Evolutionary conservation across 1,284 basidiomycete species (phyloP).

Genomic region (Grifola frondosa): DNA sequence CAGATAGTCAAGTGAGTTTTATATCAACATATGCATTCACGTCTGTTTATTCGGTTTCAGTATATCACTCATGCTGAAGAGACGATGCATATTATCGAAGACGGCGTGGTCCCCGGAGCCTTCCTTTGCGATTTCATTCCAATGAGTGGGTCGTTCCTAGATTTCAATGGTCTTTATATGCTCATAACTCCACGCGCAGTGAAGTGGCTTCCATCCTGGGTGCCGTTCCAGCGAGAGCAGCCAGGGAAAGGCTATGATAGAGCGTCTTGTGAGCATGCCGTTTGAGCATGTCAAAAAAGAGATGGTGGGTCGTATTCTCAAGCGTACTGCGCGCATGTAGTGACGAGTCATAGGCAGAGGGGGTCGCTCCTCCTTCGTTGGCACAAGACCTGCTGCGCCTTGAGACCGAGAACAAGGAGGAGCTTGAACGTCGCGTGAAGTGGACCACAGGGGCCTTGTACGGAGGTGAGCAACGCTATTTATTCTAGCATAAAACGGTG

Average conservation of each 20-base stretch:
- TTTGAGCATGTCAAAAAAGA: conserved; percentile 30
- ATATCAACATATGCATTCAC: no score
- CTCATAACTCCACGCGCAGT: conserved; percentile 28
- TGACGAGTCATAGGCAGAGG: conserved; percentile 8
- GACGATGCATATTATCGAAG: conserved; percentile 21
- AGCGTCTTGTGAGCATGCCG: conserved; percentile 24
- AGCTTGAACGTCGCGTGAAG: conserved; percentile 17
- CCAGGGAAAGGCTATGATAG: conserved; percentile 19
- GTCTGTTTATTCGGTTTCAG: conserved; percentile 1
- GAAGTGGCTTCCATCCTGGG: conserved; percentile 35
- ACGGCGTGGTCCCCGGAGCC: conserved; percentile 29
- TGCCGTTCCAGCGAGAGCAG: conserved; percentile 33
- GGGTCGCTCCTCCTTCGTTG: conserved; percentile 16
- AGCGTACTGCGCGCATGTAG: not conserved
- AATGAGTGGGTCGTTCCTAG: conserved; percentile 25
- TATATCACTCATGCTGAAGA: conserved; percentile 26
- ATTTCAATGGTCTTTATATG: no score
- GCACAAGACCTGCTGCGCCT: conserved; percentile 9
- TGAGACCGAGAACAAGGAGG: not conserved
- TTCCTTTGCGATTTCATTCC: conserved; percentile 32
- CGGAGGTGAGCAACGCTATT: conserved; percentile 26
- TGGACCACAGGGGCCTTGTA: conserved; percentile 25
- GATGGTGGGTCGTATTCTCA: conserved; percentile 23
- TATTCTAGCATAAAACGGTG: no score
- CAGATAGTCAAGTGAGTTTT: conserved; percentile 25